Evolutionary conservation across 768 basidiomycete species (phyloP).

Genomic region (Leccinum arenicola): DNA sequence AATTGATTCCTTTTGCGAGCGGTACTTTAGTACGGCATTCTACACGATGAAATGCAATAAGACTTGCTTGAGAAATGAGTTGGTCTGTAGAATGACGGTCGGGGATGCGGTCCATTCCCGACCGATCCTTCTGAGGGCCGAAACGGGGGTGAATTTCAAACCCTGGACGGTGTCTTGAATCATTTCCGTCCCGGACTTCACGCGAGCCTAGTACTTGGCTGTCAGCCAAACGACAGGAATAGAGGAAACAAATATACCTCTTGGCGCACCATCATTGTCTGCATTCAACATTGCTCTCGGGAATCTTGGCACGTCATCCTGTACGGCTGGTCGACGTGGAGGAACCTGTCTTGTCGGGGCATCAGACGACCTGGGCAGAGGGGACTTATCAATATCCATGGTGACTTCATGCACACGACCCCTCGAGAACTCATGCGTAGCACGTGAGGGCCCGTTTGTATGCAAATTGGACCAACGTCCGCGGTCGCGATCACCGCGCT

Average conservation of each 20-base stretch:
- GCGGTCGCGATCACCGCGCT: conserved; percentile 16
- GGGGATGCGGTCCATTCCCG: conserved; percentile 7
- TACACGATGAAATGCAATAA: neutral
- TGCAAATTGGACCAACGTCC: conserved; percentile 17
- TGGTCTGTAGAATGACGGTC: conserved; percentile 19
- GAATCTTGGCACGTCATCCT: conserved; percentile 32
- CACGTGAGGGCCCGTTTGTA: conserved; percentile 9
- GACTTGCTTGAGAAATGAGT: conserved; percentile 16
- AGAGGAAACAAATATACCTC: conserved; percentile 7
- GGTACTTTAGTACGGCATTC: neutral
- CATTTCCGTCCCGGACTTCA: conserved; percentile 19
- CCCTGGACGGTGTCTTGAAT: conserved; percentile 17
- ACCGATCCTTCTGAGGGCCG: conserved; percentile 18
- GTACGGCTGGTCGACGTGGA: conserved; percentile 16
- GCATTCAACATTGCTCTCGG: conserved; percentile 37
- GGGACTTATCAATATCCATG: conserved; percentile 29
- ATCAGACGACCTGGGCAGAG: conserved; percentile 20
- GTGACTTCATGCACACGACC: conserved; percentile 20
- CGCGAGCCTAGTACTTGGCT: conserved; percentile 8
- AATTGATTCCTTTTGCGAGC: conserved; percentile 19
- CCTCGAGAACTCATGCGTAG: conserved; percentile 19
- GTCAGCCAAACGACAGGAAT: neutral
- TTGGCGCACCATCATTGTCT: conserved; percentile 17
- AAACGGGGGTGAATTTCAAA: conserved; percentile 18
- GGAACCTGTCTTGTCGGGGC: conserved; percentile 15